Base-by-base conservation (phyloP, 1,139 yeast species). In the Yamadazyma atlantica region DNA sequence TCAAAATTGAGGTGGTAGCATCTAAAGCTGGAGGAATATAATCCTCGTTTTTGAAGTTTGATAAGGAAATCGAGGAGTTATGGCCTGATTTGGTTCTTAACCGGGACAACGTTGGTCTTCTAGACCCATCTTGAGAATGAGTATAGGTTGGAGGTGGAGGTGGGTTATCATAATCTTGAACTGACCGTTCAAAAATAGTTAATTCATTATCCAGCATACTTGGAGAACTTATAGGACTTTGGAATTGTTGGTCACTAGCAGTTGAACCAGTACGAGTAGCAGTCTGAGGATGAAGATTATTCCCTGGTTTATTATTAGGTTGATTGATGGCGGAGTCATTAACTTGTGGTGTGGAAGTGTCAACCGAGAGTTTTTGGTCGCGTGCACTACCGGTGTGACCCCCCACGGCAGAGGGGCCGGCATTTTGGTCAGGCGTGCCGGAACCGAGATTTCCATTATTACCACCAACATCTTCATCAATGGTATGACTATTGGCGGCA, bases 11-110 rank as follows among this genome's bases (percentile, higher is more conserved):
- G 3, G 92, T 78, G 18, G 90, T 75, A 8, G 90, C 90, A 53
- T 86, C 95, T 53, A 88, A 68, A 8, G 89, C 89, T 2, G 96
- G 89, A 1, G 95, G 89, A 35, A 86, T 85, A 49, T 69, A 79
- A 58, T 86, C 88, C 55, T 86, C 75, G 30, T 58, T 62, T 40
- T 64, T 63, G 40, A 66, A 57, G 29, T 62, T 62, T 31, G 56
- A 49, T 38, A 60, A 48, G 16, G 65, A 55, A 32, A 62, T 44
- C 19, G 60, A 50, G 16, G 66, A 57, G 38, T 58, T 58, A 41
- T 57, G 64, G 11, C 66, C 53, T 35, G 58, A 54, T 17, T 59
- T 54, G 18, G 51, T 35, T 8, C 45, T 41, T 32, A 51, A 41
- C 33, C 44, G 38, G 42, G 55, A 39, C 35, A 41, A 35, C 3